These are phyloP conservation scores for Capronia coronata DNA, from an alignment of 2,329 filamentous ascomycete genomes.

Conservation along the genomic window DNA sequence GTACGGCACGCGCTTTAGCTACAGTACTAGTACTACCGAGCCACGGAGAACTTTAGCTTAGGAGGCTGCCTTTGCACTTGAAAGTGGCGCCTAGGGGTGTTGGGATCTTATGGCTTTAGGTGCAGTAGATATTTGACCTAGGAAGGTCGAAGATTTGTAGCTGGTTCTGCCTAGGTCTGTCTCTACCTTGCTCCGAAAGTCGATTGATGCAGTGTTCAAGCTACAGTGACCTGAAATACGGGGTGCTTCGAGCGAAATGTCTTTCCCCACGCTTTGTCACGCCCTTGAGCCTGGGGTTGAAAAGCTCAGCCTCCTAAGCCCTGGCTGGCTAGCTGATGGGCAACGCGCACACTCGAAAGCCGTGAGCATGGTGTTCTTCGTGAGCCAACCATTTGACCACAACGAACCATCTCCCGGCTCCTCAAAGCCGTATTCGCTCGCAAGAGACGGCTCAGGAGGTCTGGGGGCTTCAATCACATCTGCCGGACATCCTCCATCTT, in stretches of 20 bases:
- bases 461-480: neutral
- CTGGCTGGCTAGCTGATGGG: too few species aligned
- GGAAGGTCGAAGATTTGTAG: too few species aligned
- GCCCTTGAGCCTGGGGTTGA: constrained; percentile 5
- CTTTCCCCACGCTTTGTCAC: constrained; percentile 16
- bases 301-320: too few species aligned
- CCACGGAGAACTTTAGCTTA: constrained; percentile 4
- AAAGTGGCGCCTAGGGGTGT: neutral
- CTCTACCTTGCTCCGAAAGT: too few species aligned
- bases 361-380: neutral
- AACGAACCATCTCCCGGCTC: neutral
- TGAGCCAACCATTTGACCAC: neutral
- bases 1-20: constrained; percentile 13
- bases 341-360: neutral
- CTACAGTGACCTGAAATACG: too few species aligned
- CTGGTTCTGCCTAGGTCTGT: too few species aligned
- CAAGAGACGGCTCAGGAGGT: neutral
- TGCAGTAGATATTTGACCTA: too few species aligned
- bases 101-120: too few species aligned
- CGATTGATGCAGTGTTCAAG: too few species aligned
- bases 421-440: neutral
- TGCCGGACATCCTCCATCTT: too few species aligned
- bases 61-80: neutral
- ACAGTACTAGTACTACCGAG: too few species aligned
- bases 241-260: too few species aligned